phyloP scores from a whole-genome alignment of 208 protist genomes.

The Leishmania aethiopica region DNA sequence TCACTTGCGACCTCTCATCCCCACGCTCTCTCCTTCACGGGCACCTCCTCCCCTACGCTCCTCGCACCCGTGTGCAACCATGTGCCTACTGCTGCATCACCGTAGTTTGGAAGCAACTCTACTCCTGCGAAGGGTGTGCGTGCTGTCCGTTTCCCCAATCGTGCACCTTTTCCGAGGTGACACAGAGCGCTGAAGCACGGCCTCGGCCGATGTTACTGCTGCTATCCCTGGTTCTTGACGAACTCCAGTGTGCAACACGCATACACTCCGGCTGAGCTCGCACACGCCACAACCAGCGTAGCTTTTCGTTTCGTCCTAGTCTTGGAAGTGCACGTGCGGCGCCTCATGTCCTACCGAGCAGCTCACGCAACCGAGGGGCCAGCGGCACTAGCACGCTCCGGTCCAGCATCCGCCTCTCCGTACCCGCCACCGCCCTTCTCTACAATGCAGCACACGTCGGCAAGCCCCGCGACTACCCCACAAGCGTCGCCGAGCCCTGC shows the following conservation, averaged over 20 bases:
- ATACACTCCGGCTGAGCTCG: not conserved
- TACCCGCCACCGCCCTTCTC: not conserved
- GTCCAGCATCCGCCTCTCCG: not conserved
- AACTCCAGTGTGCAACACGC: not conserved
- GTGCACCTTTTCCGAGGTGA: not conserved
- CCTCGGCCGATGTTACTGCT: not conserved
- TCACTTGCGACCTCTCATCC: not conserved
- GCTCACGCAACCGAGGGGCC: not conserved
- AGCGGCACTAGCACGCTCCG: constrained; percentile 7
- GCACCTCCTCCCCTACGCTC: not conserved
- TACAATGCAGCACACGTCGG: not conserved
- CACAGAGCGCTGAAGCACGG: not conserved
- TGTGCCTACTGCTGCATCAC: not conserved
- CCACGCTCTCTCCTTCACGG: constrained; percentile 1
- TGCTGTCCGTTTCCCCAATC: not conserved
- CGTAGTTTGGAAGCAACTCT: not conserved
- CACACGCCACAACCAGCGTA: not conserved
- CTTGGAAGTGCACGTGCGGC: not conserved
- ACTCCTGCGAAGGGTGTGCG: not conserved
- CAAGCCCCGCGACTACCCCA: not conserved
- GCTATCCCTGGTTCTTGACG: not conserved
- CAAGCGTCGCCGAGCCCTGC: not conserved
- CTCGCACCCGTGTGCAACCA: not conserved
- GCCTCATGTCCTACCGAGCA: constrained; percentile 3
- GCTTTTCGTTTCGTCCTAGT: too few species aligned